Conservation (phyloP, 164 flowering plant genomes). For the Houttuynia cordata region DNA sequence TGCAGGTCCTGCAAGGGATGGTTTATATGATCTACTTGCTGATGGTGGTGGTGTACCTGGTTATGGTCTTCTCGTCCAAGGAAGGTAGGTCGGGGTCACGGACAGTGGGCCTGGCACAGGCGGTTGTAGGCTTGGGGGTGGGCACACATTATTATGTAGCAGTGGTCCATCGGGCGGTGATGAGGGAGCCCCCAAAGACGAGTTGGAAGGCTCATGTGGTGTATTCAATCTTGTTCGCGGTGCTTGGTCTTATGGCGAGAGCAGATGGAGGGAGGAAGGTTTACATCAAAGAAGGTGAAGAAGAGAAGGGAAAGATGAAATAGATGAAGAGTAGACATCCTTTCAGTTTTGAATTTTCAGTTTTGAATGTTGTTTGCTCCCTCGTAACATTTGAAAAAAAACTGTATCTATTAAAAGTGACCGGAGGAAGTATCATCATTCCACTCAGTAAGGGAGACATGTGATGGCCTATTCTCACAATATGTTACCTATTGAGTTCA, state of each 20-base stretch:
- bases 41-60: conserved; percentile 58
- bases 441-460: no score
- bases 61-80: conserved; percentile 54
- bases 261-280: conserved; percentile 83
- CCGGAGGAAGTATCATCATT: no score
- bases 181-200: conserved; percentile 70
- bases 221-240: conserved; percentile 76
- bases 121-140: conserved; percentile 63
- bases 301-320: conserved; percentile 73
- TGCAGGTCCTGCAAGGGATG: conserved; percentile 70
- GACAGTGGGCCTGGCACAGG: conserved; percentile 67
- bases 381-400: no score
- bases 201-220: conserved; percentile 81
- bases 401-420: no score
- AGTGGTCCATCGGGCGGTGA: conserved; percentile 73
- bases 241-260: conserved; percentile 44
- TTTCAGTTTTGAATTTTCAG: no score
- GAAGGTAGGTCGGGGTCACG: conserved; percentile 47
- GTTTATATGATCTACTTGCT: conserved; percentile 65
- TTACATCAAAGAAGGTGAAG: conserved; percentile 60
- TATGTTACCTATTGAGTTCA: no score
- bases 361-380: no score
- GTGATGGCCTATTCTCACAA: no score
- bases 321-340: conserved; percentile 6
- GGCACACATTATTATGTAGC: conserved; percentile 80